phyloP scores from a whole-genome alignment of 208 protist genomes.

The Trypanosoma congolense region DNA sequence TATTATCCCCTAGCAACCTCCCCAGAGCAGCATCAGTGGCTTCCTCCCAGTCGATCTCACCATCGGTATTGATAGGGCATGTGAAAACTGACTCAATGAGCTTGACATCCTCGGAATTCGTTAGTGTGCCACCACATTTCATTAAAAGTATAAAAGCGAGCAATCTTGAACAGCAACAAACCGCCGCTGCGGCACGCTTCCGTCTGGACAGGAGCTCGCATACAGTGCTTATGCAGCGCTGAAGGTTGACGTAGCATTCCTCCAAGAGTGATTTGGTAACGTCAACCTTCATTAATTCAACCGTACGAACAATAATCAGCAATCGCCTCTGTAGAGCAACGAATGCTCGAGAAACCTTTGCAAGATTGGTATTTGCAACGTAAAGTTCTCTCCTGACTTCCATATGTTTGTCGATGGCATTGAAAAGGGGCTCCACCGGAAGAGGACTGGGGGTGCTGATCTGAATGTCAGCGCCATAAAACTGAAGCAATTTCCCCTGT shows the following conservation, averaged over 20 bases:
- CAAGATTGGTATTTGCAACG: conserved; percentile 32
- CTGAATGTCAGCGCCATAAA: conserved; percentile 33
- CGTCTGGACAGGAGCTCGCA: conserved; percentile 29
- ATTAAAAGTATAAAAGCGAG: conserved; percentile 57
- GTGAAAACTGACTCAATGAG: conserved; percentile 54
- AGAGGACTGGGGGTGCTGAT: conserved; percentile 70
- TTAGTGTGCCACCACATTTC: conserved; percentile 30
- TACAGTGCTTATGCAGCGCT: conserved; percentile 43
- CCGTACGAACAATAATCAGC: conserved; percentile 85
- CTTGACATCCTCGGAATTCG: conserved; percentile 21
- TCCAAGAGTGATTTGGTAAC: conserved; percentile 82
- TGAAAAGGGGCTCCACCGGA: conserved; percentile 73
- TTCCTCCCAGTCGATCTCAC: conserved; percentile 86
- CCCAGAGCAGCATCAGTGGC: conserved; percentile 61
- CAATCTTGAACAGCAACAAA: conserved; percentile 79
- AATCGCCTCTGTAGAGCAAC: conserved; percentile 90
- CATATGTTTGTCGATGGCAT: conserved; percentile 79
- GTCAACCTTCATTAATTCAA: conserved; percentile 64
- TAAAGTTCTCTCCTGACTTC: conserved; percentile 52
- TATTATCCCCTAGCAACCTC: conserved; percentile 36
- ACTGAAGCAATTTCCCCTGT: conserved; percentile 33
- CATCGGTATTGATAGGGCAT: conserved; percentile 45
- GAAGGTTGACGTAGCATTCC: conserved; percentile 63
- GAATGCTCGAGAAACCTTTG: conserved; percentile 59
- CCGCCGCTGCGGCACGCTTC: conserved; percentile 44